Base-by-base conservation (phyloP, 805 yeast genomes). In the Maudiozyma barnettii region DNA sequence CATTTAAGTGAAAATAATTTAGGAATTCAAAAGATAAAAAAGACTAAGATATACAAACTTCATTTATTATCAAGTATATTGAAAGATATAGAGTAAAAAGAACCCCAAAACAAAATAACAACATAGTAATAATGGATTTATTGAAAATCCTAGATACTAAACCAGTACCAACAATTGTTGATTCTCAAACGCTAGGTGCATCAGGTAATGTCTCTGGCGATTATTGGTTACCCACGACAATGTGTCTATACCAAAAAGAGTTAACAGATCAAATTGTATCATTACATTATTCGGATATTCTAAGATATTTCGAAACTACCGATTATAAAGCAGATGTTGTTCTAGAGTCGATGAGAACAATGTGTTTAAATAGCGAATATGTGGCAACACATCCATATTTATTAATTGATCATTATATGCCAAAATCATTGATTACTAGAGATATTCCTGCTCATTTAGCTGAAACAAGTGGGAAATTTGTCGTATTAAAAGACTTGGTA, bases 361-460 rank as follows among this genome's bases (percentile, higher is more conserved):
- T 95, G 64, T 76, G 86, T 49, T 65, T 76, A 49, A 89, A 90
- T 65, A 78, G 90, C 40, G 82, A 82, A 61, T 71, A 82, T 22
- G 93, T 90, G 2, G 80, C 95, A 21, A 79, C 91, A 0, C 99
- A 91, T 66, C 98, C 98, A 0, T 90, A 84, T 57, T 65, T 91
- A 44, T 67, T 91, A 45, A 86, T 91, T 46, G 82, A 81, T 49
- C 95, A 90, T 61, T 81, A 82, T 55, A 76, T 87, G 74, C 98
- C 98, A 14, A 86, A 82, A 64, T 80, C 81, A 51, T 69, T 86
- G 51, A 74, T 77, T 10, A 78, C 79, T 41, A 80, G 82, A 62
- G 93, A 86, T 57, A 77, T 81, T 49, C 85, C 93, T 7, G 68
- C 67, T 42, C 77, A 85, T 62, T 59, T 88, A 43, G 80, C 82